Base-by-base conservation (phyloP, 129 eudicot species). In the Lactuca sativa region DNA sequence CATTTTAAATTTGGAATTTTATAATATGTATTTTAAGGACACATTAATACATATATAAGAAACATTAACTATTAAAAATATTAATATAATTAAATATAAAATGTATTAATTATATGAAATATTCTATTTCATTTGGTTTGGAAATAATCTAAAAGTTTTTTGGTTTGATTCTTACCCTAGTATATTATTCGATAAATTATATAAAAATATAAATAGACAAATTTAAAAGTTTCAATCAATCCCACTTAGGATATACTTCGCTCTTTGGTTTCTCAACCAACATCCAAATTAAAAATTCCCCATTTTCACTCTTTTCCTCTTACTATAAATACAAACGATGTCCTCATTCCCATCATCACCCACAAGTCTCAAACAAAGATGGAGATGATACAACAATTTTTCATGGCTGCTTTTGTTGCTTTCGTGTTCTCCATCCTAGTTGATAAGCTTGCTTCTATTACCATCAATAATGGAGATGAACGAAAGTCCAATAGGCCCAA, bases 341-440 rank as follows among this genome's bases (percentile, higher is more conserved):
- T 61, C 53, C 36, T 72, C 61, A 54, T 68, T 53, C 52, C 2
- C 53, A 31, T 67, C 59, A 67, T 33, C 8, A 16, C 12, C 52
- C 2, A 38, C 8, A 6, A 15, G n/a, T 76, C 49, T 55, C 47
- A 36, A 62, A 37, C 12, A 75, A 40, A 69, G 15, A 76, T 76
- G 75, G 80, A 76, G 64, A 61, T 61, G 65, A 41, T 76, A 69
- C 75, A 76, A 61, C 81, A 60, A 3, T 47, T 76, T 57, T 70
- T 76, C 75, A 16, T 76, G 81, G 81, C 69, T 38, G 74, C 81
- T 41, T 76, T 76, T 69, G 75, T 9, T 3, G 56, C 75, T 60
- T 76, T 69, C 7, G 81, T 69, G 5, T 69, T 76, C 65, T 76
- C 81, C 1, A 62, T 76, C n/a, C 8, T 76, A 52, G 57, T 69